phyloP scores from a whole-genome alignment of 495 filamentous ascomycete species.

The Hypoxylon crocopeplum region DNA sequence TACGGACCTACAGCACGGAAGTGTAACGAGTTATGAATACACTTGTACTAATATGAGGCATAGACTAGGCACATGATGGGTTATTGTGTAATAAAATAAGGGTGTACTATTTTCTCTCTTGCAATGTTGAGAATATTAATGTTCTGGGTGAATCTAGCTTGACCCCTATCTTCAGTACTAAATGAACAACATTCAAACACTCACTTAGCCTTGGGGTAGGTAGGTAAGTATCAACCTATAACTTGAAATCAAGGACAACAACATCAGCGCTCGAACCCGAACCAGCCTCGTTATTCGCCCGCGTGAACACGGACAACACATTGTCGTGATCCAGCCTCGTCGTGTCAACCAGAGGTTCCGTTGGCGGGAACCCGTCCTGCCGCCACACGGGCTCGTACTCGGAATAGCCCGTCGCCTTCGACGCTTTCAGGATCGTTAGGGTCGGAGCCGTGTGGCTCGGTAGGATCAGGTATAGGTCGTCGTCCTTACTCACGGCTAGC shows the following conservation, averaged over 20 bases:
- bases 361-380: slow-evolving; percentile 36
- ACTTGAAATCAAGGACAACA: slow-evolving; percentile 48
- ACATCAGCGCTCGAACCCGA: slow-evolving; percentile 27
- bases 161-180: not conserved
- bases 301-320: slow-evolving; percentile 47
- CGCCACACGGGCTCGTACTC: slow-evolving; percentile 45
- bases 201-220: not conserved
- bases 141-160: not conserved
- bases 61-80: slow-evolving; percentile 22
- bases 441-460: slow-evolving; percentile 35
- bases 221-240: slow-evolving; percentile 21
- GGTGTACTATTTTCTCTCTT: no score
- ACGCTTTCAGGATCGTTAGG: slow-evolving; percentile 43
- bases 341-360: slow-evolving; percentile 50
- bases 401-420: slow-evolving; percentile 33
- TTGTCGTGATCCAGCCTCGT: slow-evolving; percentile 44
- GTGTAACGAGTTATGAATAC: slow-evolving; percentile 29
- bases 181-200: no score
- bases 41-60: slow-evolving; percentile 31
- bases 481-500: slow-evolving; percentile 43
- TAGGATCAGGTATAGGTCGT: slow-evolving; percentile 47
- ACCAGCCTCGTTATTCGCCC: slow-evolving; percentile 15
- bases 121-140: not conserved
- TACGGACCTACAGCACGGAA: slow-evolving; percentile 1
- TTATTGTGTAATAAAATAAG: slow-evolving; percentile 3